These are phyloP conservation scores for Kodamaea sagamina DNA, from an alignment of 805 yeast species.

Conservation along the genomic window DNA sequence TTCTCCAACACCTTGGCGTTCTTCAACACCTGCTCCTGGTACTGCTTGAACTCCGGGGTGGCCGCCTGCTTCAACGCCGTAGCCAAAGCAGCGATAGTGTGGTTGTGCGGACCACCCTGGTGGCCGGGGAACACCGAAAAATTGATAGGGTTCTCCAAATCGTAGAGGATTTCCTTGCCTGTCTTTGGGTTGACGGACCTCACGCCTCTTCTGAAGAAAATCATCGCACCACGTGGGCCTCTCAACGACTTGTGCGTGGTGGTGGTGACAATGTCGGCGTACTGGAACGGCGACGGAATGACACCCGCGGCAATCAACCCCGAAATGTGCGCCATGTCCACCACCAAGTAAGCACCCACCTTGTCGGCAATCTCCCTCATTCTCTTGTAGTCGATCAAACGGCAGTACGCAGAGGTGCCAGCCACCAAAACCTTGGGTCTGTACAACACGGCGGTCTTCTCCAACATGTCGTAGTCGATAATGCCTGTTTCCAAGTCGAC, in stretches of 20 bases:
- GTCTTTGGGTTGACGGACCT: slow-evolving; percentile 74
- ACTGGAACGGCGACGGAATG: slow-evolving; percentile 87
- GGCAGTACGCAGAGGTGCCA: slow-evolving; percentile 95
- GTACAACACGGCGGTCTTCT: slow-evolving; percentile 77
- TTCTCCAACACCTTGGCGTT: slow-evolving; percentile 79
- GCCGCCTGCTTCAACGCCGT: slow-evolving; percentile 92
- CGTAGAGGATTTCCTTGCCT: slow-evolving; percentile 84
- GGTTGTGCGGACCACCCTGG: slow-evolving; percentile 99
- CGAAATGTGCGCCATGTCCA: slow-evolving; percentile 97
- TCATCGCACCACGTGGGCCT: slow-evolving; percentile 99
- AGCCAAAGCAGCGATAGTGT: slow-evolving; percentile 93
- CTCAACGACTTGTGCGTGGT: slow-evolving; percentile 97
- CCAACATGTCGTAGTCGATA: slow-evolving; percentile 88
- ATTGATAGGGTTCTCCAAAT: slow-evolving; percentile 88
- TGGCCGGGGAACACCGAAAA: slow-evolving; percentile 99
- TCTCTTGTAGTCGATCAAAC: slow-evolving; percentile 85
- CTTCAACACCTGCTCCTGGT: slow-evolving; percentile 78
- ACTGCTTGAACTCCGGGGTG: slow-evolving; percentile 82
- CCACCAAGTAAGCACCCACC: slow-evolving; percentile 88
- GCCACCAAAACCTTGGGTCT: slow-evolving; percentile 96
- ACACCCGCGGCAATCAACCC: slow-evolving; percentile 96
- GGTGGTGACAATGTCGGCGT: slow-evolving; percentile 95
- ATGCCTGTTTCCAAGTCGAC: slow-evolving; percentile 82
- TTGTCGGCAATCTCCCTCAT: slow-evolving; percentile 89
- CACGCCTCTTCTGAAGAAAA: slow-evolving; percentile 93